Percentiles rank a stretch among this genome's conserved stretches.
Evolutionary conservation across 768 basidiomycete species (phyloP).

Genomic region (Trametes elegans): DNA sequence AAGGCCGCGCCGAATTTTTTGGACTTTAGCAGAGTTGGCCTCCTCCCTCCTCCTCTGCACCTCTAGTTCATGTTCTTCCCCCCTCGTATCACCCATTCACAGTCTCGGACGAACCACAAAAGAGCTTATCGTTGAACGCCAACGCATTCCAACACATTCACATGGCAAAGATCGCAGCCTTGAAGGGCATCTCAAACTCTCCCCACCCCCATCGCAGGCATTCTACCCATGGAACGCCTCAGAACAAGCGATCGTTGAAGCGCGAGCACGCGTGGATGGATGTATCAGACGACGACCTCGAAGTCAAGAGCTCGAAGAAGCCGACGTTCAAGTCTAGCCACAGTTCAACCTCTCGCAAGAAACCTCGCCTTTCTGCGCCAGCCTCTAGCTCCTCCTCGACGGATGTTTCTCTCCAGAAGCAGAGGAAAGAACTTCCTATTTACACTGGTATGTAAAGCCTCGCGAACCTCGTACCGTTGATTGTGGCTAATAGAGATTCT

Average conservation of each 20-base stretch:
- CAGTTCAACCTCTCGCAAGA: conserved; percentile 11
- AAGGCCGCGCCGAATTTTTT: background rate
- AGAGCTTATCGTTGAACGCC: background rate
- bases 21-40: background rate
- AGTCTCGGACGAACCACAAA: conserved; percentile 10
- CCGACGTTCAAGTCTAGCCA: background rate
- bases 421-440: conserved; percentile 73
- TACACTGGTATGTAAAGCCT: conserved; percentile 58
- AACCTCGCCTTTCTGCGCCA: conserved; percentile 14
- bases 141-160: too few species aligned
- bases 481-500: background rate
- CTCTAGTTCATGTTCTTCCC: conserved; percentile 10
- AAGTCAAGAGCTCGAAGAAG: conserved; percentile 14
- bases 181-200: conserved; percentile 22
- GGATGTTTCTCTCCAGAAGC: conserved; percentile 47
- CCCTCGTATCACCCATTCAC: background rate
- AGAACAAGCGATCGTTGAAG: conserved; percentile 17
- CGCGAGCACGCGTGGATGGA: conserved; percentile 27
- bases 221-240: conserved; percentile 7
- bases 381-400: conserved; percentile 8
- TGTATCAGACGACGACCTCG: conserved; percentile 31
- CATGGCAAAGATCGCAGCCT: conserved; percentile 21
- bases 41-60: background rate
- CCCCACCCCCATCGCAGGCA: conserved; percentile 1
- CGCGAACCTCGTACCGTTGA: background rate